These are phyloP conservation scores for Ziziphus jujuba DNA, from an alignment of 306 rosid species.

Conservation along the genomic window DNA sequence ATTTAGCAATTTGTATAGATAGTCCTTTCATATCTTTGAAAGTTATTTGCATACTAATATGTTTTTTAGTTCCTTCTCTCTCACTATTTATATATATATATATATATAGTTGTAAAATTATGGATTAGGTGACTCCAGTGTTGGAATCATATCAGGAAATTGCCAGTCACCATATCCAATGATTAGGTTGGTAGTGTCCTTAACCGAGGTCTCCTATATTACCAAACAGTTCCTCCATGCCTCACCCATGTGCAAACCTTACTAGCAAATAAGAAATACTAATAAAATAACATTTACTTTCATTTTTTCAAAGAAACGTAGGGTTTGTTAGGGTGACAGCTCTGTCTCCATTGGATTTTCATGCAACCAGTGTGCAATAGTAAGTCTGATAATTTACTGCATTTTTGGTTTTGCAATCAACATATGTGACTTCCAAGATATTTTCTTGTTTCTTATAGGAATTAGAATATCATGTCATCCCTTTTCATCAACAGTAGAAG, in stretches of 20 bases:
- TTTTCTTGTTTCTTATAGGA: background rate
- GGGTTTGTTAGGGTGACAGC: background rate
- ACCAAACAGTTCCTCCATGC: slow-evolving; percentile 29
- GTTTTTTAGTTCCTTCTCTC: background rate
- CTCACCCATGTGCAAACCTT: slow-evolving; percentile 62
- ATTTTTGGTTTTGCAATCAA: too few species aligned
- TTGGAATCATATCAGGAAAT: slow-evolving; percentile 43
- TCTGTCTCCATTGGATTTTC: slow-evolving; percentile 21
- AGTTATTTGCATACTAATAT: slow-evolving; percentile 11
- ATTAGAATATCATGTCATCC: background rate
- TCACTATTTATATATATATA: background rate
- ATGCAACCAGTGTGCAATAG: slow-evolving; percentile 6
- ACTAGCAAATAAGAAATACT: slow-evolving; percentile 30
- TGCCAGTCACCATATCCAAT: slow-evolving; percentile 54
- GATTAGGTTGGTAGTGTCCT: slow-evolving; percentile 70
- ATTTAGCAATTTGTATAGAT: slow-evolving; percentile 22
- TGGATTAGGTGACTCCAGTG: slow-evolving; percentile 22
- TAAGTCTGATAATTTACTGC: background rate
- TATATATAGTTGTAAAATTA: background rate
- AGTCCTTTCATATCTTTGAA: slow-evolving; percentile 36
- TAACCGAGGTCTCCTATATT: slow-evolving; percentile 26
- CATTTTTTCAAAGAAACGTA: background rate
- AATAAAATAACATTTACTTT: slow-evolving; percentile 8
- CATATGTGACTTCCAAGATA: too few species aligned
- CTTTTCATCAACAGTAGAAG: too few species aligned